Conservation (phyloP, 1,284 basidiomycete species). For the Dichomitus squalens region DNA sequence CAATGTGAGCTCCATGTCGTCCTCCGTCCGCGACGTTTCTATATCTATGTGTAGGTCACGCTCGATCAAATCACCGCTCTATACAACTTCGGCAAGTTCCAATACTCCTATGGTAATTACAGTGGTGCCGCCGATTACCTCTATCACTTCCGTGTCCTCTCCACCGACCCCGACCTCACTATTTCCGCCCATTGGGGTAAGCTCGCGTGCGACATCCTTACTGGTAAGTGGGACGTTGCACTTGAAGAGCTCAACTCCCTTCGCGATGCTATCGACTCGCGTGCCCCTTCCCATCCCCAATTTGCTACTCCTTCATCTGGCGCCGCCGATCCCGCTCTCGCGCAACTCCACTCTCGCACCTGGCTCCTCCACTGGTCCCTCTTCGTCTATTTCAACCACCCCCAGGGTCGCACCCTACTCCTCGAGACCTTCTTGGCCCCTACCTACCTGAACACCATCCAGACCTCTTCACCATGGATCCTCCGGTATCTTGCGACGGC, state of each 20-base stretch:
- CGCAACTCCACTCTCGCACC: conserved; percentile 91
- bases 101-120: conserved; percentile 97
- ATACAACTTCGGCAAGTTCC: conserved; percentile 98
- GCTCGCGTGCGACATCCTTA: conserved; percentile 94
- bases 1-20: conserved; percentile 44
- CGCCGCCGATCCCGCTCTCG: conserved; percentile 60
- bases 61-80: conserved; percentile 94
- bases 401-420: conserved; percentile 88
- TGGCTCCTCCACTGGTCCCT: conserved; percentile 99
- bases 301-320: conserved; percentile 42
- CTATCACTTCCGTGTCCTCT: conserved; percentile 98
- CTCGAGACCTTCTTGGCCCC: conserved; percentile 96
- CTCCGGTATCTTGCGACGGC: conserved; percentile 94
- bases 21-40: not conserved
- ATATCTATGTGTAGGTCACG: conserved; percentile 63
- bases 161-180: conserved; percentile 89
- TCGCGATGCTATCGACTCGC: conserved; percentile 88
- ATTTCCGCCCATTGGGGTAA: conserved; percentile 98
- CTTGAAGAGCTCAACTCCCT: conserved; percentile 93
- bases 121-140: conserved; percentile 95
- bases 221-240: conserved; percentile 93
- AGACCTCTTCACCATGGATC: conserved; percentile 94
- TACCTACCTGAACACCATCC: conserved; percentile 97
- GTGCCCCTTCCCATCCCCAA: conserved; percentile 51
- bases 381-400: conserved; percentile 98